Evolutionary conservation across 2,329 filamentous ascomycete species (phyloP), one percentile per base, ranked within the genome.

Genomic region (Phaeophleospora eucalypticola): DNA sequence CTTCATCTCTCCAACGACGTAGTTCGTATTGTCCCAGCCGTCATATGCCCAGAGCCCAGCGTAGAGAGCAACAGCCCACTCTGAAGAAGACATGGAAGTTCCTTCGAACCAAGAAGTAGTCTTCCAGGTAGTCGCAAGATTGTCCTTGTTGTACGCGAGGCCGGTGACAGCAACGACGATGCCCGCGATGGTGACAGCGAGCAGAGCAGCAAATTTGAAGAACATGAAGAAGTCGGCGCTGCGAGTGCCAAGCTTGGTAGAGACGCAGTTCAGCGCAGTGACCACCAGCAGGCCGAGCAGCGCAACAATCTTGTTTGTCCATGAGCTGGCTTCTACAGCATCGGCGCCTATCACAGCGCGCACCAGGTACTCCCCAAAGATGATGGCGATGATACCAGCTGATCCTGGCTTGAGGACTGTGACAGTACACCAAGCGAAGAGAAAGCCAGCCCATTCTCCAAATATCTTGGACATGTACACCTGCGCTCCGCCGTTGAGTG

Each of bases 21-120:
- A 98, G 70, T 96, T 98, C 53, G 91, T 95, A 67, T 98, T 98
- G 65, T 98, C 93, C 93, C 93, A 98, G 21, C 93, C 93, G 65
- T 98, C 93, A 69, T 93, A 98, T 1, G 93, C 93, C 93, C 93
- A 98, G 4, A 98, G 77, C 7, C 93, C 93, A 14, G 89, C 91
- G 66, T 98, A 98, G 38, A 98, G 71, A 0, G 93, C 93, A 38
- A 98, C 86, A 2, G 93, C 93, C 87, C 90, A 97, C 57, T 83
- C 84, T 38, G 86, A 94, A 41, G 86, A 77, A 64, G 90, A 86
- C 12, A 76, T 81, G 53, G 80, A 88, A 3, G 91, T 96, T 46
- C 85, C 84, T 45, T 89, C 84, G 62, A 97, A 97, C 91, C 93
- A 96, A 18, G 54, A 58, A 36, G 82, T 81, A 2, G 80, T 81